Conservation (phyloP, 768 basidiomycete genomes). For the Artomyces pyxidatus region DNA sequence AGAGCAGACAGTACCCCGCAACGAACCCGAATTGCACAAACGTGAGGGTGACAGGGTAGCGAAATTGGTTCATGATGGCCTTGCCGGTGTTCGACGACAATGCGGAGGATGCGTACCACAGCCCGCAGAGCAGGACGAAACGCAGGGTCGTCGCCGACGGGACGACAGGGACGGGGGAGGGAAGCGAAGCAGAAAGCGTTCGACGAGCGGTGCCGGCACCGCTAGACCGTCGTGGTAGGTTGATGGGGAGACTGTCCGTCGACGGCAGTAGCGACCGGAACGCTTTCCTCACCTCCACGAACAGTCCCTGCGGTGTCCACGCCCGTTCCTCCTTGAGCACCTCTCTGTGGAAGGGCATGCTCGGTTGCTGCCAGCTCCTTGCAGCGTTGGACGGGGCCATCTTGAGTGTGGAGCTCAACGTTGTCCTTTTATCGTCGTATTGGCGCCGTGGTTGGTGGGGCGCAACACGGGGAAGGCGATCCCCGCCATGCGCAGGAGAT, state of each 20-base stretch:
- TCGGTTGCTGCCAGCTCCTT: conserved; percentile 6
- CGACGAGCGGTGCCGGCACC: not conserved
- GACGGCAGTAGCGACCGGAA: conserved; percentile 6
- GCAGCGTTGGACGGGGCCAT: not conserved
- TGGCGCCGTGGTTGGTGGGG: conserved; percentile 12
- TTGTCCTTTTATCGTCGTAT: conserved; percentile 9
- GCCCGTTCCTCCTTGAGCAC: not conserved
- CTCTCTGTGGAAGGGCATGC: conserved; percentile 4
- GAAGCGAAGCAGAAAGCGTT: conserved; percentile 1
- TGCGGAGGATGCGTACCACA: conserved; percentile 94
- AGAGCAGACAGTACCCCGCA: conserved; percentile 74
- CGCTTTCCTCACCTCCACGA: conserved; percentile 2
- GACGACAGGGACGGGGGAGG: conserved; percentile 4
- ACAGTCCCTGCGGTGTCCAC: not conserved
- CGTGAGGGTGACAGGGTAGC: conserved; percentile 93
- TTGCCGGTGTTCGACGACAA: conserved; percentile 96
- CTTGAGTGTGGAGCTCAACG: conserved; percentile 16
- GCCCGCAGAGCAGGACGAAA: conserved; percentile 74
- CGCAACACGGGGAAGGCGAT: conserved; percentile 1
- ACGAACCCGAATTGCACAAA: conserved; percentile 97
- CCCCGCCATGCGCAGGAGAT: not conserved
- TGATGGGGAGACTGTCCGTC: conserved; percentile 6
- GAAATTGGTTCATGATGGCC: conserved; percentile 85
- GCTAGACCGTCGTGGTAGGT: conserved; percentile 2
- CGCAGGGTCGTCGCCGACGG: conserved; percentile 28